Conservation (phyloP, 176 grass and related monocot genomes). For the Neostapfia colusana region DNA sequence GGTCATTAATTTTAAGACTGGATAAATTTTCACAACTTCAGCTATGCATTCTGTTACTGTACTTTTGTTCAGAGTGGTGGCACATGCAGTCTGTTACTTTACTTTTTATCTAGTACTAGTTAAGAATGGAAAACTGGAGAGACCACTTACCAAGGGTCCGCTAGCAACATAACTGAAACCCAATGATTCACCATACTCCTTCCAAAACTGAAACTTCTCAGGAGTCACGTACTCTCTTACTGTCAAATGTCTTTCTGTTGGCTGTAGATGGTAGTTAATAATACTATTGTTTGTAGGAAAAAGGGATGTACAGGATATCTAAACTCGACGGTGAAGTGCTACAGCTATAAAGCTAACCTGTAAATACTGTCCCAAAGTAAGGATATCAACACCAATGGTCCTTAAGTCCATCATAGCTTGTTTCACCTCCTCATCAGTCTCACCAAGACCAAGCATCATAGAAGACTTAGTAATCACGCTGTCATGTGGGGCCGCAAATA, state of each 20-base stretch:
- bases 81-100: no score
- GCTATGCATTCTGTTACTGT: no score
- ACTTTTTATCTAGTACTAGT: no score
- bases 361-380: conserved; percentile 87
- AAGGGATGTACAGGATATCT: no score
- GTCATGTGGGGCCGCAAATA: no score
- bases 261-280: conserved; percentile 39
- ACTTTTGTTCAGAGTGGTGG: no score
- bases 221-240: conserved; percentile 85
- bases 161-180: conserved; percentile 90
- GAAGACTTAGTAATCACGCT: conserved; percentile 86
- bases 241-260: conserved; percentile 70
- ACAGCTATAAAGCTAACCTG: conserved; percentile 46
- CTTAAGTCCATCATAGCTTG: conserved; percentile 79
- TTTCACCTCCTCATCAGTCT: conserved; percentile 70
- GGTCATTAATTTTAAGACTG: no score
- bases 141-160: conserved; percentile 63
- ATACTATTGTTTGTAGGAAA: no score
- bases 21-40: no score
- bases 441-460: conserved; percentile 94
- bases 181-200: conserved; percentile 77
- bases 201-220: conserved; percentile 91
- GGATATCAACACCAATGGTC: conserved; percentile 69
- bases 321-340: no score
- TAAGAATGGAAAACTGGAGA: no score